Conservation (phyloP, 1,284 basidiomycete genomes). For the Lentinula novae-zelandiae region DNA sequence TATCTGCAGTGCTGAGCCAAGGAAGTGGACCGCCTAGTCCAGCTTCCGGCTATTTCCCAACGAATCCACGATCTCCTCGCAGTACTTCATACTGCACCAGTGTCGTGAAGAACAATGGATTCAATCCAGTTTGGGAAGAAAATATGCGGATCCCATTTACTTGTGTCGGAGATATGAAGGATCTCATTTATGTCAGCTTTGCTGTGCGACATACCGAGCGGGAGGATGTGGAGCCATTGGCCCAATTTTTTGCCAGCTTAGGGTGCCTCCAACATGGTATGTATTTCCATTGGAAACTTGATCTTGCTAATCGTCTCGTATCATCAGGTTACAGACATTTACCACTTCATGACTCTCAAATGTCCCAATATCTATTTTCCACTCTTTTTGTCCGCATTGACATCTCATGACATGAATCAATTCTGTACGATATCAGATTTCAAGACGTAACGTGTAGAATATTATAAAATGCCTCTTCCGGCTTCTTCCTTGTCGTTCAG, state of each 20-base stretch:
- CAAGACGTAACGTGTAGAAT: background rate
- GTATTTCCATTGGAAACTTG: constrained; percentile 23
- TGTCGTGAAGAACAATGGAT: constrained; percentile 78
- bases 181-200: constrained; percentile 81
- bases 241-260: constrained; percentile 65
- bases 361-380: constrained; percentile 85
- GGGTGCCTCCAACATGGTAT: constrained; percentile 68
- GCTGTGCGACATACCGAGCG: constrained; percentile 60
- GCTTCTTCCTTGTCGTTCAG: too few species aligned
- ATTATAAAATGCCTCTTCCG: background rate
- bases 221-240: constrained; percentile 64
- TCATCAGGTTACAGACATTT: constrained; percentile 79
- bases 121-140: constrained; percentile 89
- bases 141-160: constrained; percentile 67
- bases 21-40: background rate
- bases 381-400: constrained; percentile 76
- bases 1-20: background rate
- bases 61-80: constrained; percentile 27
- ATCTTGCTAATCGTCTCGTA: constrained; percentile 2
- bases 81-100: constrained; percentile 46
- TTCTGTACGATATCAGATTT: background rate
- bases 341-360: constrained; percentile 80
- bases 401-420: constrained; percentile 22
- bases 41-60: constrained; percentile 11
- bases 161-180: constrained; percentile 72